Evolutionary conservation across 345 rosid species (phyloP).

Genomic region (Lepidium didymum): DNA sequence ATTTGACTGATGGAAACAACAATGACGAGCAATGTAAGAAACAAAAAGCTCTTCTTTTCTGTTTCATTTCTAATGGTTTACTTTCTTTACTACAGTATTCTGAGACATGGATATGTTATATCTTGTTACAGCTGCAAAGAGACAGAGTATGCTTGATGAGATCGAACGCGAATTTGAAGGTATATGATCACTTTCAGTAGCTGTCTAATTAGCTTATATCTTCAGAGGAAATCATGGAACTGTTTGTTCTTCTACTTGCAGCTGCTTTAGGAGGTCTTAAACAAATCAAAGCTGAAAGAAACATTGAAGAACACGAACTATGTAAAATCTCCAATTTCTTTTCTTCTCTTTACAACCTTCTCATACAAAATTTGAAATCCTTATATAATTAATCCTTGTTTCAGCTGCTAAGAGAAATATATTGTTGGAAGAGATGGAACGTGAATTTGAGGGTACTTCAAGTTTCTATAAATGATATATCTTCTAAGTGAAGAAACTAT

Average conservation of each 20-base stretch:
- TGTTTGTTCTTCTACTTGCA: background rate
- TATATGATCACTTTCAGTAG: background rate
- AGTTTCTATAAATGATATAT: background rate
- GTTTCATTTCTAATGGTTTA: background rate
- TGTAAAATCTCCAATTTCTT: conserved; percentile 3
- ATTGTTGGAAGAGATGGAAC: conserved; percentile 25
- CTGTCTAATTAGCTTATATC: background rate
- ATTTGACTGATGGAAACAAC: background rate
- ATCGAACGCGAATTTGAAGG: conserved; percentile 22
- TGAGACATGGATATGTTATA: background rate
- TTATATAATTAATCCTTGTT: background rate
- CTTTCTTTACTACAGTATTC: background rate
- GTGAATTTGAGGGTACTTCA: conserved; percentile 20
- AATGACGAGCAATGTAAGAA: conserved; percentile 15
- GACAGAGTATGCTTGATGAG: conserved; percentile 8
- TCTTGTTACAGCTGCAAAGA: conserved; percentile 12
- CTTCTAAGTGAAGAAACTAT: background rate
- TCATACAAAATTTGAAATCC: background rate
- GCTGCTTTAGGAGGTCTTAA: conserved; percentile 6
- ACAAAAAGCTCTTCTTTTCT: background rate
- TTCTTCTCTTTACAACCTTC: background rate
- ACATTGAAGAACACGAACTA: conserved; percentile 9
- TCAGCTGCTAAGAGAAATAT: conserved; percentile 10
- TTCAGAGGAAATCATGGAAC: background rate
- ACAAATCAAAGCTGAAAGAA: background rate